Evolutionary conservation across 192 early-diverging fungal genomes (phyloP), one percentile per base, ranked within the genome.

Genomic region (Gaertneriomyces semiglobifer): DNA sequence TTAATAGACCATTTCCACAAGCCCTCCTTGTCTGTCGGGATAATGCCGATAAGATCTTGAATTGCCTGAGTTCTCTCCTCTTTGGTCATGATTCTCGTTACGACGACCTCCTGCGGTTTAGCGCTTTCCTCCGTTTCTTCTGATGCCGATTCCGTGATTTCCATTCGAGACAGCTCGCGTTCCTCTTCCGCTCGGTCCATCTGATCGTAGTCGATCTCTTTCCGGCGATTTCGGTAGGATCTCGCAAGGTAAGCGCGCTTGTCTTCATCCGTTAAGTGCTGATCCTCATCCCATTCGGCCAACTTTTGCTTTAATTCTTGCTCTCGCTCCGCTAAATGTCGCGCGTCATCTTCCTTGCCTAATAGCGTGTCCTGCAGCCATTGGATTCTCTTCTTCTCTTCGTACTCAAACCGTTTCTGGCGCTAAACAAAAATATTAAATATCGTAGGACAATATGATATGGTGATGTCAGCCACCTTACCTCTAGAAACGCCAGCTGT

Each of bases 271-370:
- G 83, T 81, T 40, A 63, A 62, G 59, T 90, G 88, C 12, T 74
- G 62, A 60, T 92, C 89, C 70, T 93, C 92, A 68, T 93, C 83
- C 78, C 78, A 93, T 46, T 86, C 82, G 6, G 77, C 77, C 41
- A 89, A 73, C 20, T 76, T 70, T 39, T 67, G 59, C 12, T 73
- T 66, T 64, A 45, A 62, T 41, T 75, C 53, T 38, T 78, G 70
- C 18, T 69, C 69, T 25, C 70, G 61, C 40, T 81, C 81, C 46
- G 68, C 63, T 58, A 85, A 77, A 40, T 81, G 64, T 11, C 74
- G 63, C 18, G 59, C 52, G 51, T 87, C 84, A 10, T 73, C 69
- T 48, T 88, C 81, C 19, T 79, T 71, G 19, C 76, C 72, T 7
- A 72, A 65, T 16, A 74, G 47, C 9, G 70, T 53, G n/a, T 76